Evolutionary conservation across 441 rosid genomes (phyloP).

Genomic region (Erodium trifolium): DNA sequence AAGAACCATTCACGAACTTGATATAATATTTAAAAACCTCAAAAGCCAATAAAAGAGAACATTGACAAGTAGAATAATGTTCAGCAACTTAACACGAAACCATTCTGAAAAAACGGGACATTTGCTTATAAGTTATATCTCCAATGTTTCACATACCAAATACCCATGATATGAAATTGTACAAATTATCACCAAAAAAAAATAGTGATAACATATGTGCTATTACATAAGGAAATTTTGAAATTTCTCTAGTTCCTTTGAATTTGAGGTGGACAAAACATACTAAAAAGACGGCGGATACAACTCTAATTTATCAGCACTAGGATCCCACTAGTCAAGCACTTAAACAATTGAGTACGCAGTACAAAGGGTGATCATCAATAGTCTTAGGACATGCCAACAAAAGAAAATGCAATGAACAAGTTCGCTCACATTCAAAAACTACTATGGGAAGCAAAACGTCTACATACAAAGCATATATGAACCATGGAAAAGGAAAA

Average conservation of each 20-base stretch:
- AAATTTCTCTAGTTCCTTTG: neutral
- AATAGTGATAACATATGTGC: neutral
- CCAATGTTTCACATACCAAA: neutral
- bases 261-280: neutral
- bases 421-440: neutral
- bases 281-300: neutral
- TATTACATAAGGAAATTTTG: neutral
- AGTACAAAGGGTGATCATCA: neutral
- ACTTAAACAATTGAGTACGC: neutral
- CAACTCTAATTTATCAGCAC: neutral
- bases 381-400: neutral
- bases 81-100: slow-evolving; percentile 4
- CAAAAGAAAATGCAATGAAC: neutral
- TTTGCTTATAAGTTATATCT: neutral
- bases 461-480: neutral
- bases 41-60: neutral
- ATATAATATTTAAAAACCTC: slow-evolving; percentile 13
- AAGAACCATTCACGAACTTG: slow-evolving; percentile 15
- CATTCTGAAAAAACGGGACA: neutral
- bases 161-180: neutral
- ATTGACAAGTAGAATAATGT: slow-evolving; percentile 1
- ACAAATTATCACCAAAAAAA: neutral
- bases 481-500: neutral
- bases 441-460: neutral
- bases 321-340: neutral